Evolutionary conservation across 176 grass and related monocot species (phyloP).

Genomic region (Carex parvula): DNA sequence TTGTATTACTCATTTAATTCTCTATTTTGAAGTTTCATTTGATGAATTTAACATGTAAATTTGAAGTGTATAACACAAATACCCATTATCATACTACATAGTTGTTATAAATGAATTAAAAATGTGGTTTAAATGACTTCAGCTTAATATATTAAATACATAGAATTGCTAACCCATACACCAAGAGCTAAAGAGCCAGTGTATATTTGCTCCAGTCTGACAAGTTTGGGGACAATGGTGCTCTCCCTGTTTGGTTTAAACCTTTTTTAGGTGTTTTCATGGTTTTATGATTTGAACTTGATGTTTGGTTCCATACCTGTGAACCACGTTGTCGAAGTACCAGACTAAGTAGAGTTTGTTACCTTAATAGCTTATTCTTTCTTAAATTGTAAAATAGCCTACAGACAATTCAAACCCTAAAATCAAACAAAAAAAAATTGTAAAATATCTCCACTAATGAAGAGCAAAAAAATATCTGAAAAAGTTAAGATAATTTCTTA

Average conservation of each 20-base stretch:
- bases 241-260: not conserved
- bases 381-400: not conserved
- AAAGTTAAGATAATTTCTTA: not conserved
- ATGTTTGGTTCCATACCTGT: not conserved
- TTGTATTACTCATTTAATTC: not conserved
- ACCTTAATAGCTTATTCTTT: not conserved
- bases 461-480: not conserved
- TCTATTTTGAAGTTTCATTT: constrained; percentile 9
- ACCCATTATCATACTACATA: not conserved
- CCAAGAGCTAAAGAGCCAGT: not conserved
- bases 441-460: not conserved
- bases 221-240: not conserved
- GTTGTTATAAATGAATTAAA: not conserved
- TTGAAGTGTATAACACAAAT: not conserved
- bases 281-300: not conserved
- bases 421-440: not conserved
- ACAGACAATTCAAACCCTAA: not conserved
- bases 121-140: not conserved
- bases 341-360: constrained; percentile 9
- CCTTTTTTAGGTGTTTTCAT: not conserved
- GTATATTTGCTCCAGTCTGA: constrained; percentile 5
- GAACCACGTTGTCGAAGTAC: constrained; percentile 11
- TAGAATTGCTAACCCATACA: not conserved
- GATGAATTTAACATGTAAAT: not conserved
- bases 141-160: not conserved